Evolutionary conservation across 176 grass and related monocot species (phyloP).

Genomic region (Avena atlantica): DNA sequence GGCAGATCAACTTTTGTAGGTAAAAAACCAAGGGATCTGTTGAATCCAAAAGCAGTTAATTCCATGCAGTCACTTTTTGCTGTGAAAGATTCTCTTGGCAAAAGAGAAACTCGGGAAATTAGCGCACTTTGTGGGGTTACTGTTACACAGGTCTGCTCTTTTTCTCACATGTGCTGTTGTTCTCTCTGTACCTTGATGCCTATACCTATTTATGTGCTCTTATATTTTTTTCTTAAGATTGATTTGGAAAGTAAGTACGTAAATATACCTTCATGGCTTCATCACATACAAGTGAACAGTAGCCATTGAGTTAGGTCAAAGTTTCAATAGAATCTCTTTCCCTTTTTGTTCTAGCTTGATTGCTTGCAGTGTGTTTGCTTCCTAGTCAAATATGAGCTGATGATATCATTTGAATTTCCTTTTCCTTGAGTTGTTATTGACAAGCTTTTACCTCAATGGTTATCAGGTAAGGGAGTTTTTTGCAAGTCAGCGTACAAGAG

Average conservation of each 20-base stretch:
- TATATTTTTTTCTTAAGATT: conserved; percentile 1
- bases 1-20: conserved; percentile 54
- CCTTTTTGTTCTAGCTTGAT: neutral
- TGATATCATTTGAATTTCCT: conserved; percentile 5
- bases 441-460: conserved; percentile 1
- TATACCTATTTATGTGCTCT: conserved; percentile 22
- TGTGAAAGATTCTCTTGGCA: conserved; percentile 91
- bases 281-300: conserved; percentile 13
- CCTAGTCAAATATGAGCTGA: neutral
- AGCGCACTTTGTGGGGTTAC: conserved; percentile 78
- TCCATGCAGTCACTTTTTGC: conserved; percentile 98
- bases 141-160: conserved; percentile 80
- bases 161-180: conserved; percentile 23
- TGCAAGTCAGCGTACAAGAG: conserved; percentile 74
- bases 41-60: conserved; percentile 89
- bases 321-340: neutral
- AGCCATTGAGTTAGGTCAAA: neutral
- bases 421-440: conserved; percentile 15
- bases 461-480: conserved; percentile 87
- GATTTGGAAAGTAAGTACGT: neutral
- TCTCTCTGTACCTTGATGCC: conserved; percentile 28
- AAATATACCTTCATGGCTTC: neutral
- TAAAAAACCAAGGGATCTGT: conserved; percentile 91
- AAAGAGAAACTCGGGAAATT: conserved; percentile 93
- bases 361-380: neutral